These are phyloP conservation scores for Leccinum olivaceopallidum DNA, from an alignment of 768 basidiomycete genomes.

Conservation along the genomic window DNA sequence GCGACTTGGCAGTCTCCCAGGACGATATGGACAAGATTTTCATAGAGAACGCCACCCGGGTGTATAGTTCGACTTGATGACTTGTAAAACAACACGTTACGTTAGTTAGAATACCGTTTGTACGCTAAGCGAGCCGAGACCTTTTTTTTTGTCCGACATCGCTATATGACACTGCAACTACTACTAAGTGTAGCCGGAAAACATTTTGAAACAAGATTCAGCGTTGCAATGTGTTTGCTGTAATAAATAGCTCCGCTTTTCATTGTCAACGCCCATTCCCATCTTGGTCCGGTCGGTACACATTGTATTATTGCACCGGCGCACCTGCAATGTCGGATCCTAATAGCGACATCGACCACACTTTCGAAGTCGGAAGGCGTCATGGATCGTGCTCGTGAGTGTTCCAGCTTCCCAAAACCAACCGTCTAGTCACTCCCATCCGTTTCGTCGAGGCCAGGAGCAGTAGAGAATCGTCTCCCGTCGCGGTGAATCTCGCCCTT, in stretches of 20 bases:
- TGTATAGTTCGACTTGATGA: conserved; percentile 38
- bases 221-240: conserved; percentile 11
- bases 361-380: conserved; percentile 32
- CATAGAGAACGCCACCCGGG: conserved; percentile 44
- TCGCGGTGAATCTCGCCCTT: conserved; percentile 37
- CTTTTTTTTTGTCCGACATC: background rate
- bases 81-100: background rate
- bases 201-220: background rate
- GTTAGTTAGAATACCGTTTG: background rate
- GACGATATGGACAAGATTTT: conserved; percentile 77
- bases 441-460: conserved; percentile 40
- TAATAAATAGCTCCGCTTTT: conserved; percentile 2
- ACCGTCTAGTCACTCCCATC: conserved; percentile 3
- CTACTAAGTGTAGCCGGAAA: conserved; percentile 6
- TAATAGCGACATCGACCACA: conserved; percentile 28
- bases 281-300: background rate
- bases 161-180: too few species aligned
- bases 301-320: background rate
- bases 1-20: conserved; percentile 79
- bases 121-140: background rate
- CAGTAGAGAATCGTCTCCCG: conserved; percentile 58
- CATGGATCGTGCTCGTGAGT: conserved; percentile 39
- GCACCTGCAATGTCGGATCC: conserved; percentile 9
- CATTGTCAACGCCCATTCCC: background rate
- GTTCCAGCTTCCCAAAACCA: background rate